phyloP scores from a whole-genome alignment of 176 grass and related monocot species.

The Zoysia japonica region DNA sequence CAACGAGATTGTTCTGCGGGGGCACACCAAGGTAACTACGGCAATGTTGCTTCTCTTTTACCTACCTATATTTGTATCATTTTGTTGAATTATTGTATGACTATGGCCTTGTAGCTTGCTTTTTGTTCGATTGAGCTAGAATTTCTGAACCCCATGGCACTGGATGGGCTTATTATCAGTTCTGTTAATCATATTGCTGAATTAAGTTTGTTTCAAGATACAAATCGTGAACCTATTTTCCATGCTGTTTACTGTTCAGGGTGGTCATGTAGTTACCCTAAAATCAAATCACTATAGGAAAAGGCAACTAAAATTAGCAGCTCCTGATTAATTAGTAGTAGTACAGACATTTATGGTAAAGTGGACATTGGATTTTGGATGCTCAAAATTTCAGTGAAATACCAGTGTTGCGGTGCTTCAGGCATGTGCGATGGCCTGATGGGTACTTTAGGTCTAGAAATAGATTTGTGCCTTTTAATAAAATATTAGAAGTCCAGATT shows the following conservation, averaged over 20 bases:
- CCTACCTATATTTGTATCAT: not conserved
- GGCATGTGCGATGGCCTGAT: not conserved
- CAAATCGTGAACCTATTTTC: not conserved
- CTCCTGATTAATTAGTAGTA: not conserved
- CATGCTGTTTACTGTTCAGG: not conserved
- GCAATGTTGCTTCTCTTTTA: not conserved
- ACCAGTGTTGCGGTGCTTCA: not conserved
- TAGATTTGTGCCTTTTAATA: not conserved
- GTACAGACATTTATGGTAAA: not conserved
- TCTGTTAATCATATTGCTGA: conserved; percentile 7
- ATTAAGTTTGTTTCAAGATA: not conserved
- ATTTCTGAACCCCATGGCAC: not conserved
- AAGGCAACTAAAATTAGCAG: conserved; percentile 1
- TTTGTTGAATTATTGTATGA: not conserved
- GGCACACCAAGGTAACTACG: conserved; percentile 76
- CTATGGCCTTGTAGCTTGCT: not conserved
- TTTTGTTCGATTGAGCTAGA: not conserved
- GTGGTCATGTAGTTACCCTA: not conserved
- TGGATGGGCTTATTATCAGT: not conserved
- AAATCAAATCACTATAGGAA: not conserved
- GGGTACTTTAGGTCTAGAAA: not conserved
- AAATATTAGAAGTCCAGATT: not conserved
- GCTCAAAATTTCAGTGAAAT: not conserved
- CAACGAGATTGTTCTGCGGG: conserved; percentile 85
- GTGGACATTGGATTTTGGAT: conserved; percentile 1